phyloP scores from a whole-genome alignment of 1,284 basidiomycete species.

The Xerocomus nothofagi region DNA sequence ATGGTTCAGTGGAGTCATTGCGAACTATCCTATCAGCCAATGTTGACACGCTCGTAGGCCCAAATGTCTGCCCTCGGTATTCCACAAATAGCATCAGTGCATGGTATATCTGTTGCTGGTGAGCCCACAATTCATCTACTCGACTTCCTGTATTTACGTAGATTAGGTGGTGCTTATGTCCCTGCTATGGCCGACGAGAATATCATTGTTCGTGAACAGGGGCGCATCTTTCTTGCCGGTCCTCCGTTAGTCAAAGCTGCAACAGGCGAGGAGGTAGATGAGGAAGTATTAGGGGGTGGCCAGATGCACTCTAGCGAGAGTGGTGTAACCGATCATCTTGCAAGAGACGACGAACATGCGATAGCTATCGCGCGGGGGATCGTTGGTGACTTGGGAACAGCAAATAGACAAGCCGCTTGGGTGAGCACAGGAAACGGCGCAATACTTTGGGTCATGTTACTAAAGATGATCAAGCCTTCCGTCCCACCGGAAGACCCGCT shows the following conservation, averaged over 20 bases:
- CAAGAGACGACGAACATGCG: conserved; percentile 86
- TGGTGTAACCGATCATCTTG: conserved; percentile 93
- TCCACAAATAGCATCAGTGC: conserved; percentile 90
- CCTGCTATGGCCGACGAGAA: conserved; percentile 97
- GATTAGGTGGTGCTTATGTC: conserved; percentile 82
- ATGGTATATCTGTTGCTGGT: conserved; percentile 92
- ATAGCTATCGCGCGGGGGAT: conserved; percentile 82
- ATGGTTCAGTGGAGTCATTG: conserved; percentile 58
- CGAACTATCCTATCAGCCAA: conserved; percentile 1
- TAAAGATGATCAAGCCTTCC: conserved; percentile 48
- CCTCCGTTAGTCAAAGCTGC: conserved; percentile 95
- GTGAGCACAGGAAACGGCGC: conserved; percentile 42
- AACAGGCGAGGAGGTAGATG: conserved; percentile 91
- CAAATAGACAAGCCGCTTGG: conserved; percentile 47
- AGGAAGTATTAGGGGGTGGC: conserved; percentile 89
- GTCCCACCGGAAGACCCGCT: conserved; percentile 69
- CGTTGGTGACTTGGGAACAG: conserved; percentile 75
- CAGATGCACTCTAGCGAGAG: conserved; percentile 94
- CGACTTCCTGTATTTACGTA: conserved; percentile 11
- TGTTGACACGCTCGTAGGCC: conserved; percentile 49
- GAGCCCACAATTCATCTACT: conserved; percentile 12
- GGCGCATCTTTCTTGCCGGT: conserved; percentile 93
- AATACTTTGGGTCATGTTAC: conserved; percentile 1
- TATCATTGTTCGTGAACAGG: conserved; percentile 92
- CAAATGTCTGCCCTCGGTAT: conserved; percentile 90